Conservation (phyloP, 805 yeast species). For the Soucietia sequanensis region DNA sequence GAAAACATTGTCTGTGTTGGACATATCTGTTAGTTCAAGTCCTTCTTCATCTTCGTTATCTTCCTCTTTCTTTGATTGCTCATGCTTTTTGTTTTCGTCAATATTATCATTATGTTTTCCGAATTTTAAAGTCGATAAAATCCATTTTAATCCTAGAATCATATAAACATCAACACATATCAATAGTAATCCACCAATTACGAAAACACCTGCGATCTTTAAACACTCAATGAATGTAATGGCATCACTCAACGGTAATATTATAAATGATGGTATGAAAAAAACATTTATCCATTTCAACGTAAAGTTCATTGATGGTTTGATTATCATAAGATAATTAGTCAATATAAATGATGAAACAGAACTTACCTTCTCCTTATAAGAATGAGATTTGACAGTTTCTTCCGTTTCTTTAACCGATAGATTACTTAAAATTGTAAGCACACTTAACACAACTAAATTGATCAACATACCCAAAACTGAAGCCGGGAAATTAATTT, state of each 20-base stretch:
- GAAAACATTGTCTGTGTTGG: conserved; percentile 2
- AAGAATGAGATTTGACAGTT: conserved; percentile 7
- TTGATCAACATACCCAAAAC: conserved; percentile 68
- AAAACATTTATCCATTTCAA: conserved; percentile 76
- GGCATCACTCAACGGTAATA: conserved; percentile 64
- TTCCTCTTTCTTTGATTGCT: conserved; percentile 18
- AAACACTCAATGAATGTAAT: conserved; percentile 67
- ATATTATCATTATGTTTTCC: conserved; percentile 3
- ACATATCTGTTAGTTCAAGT: conserved; percentile 11
- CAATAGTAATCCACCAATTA: conserved; percentile 55
- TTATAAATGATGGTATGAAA: conserved; percentile 75
- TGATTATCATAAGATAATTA: conserved; percentile 37
- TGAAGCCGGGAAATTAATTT: conserved; percentile 64
- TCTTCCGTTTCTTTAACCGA: conserved; percentile 9
- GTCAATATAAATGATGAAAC: conserved; percentile 22
- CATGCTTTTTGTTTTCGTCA: conserved; percentile 6
- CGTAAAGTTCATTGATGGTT: conserved; percentile 66
- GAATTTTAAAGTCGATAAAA: conserved; percentile 11
- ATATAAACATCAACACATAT: conserved; percentile 45
- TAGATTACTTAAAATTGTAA: conserved; percentile 23
- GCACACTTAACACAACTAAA: conserved; percentile 43
- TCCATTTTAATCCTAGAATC: conserved; percentile 27
- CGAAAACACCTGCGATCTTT: conserved; percentile 71
- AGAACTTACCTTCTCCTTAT: conserved; percentile 11
- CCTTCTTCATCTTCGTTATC: conserved; percentile 14